Conservation (phyloP, 305 asterid species). For the Solanum hybrid region DNA sequence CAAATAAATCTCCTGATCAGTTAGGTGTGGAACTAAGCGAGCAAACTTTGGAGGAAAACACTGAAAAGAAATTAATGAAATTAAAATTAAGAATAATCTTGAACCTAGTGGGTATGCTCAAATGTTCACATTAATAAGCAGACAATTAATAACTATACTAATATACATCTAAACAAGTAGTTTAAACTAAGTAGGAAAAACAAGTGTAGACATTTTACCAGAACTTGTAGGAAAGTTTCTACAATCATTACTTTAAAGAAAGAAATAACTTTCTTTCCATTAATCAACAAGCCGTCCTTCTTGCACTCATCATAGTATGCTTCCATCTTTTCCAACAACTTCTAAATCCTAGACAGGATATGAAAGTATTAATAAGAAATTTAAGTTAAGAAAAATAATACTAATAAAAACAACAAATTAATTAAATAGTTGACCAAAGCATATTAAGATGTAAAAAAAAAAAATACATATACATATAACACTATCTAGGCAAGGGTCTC, state of each 20-base stretch:
- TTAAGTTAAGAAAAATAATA: neutral
- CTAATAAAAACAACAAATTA: neutral
- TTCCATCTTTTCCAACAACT: neutral
- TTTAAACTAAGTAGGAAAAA: neutral
- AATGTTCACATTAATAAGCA: neutral
- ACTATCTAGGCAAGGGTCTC: neutral
- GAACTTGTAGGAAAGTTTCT: neutral
- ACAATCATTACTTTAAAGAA: neutral
- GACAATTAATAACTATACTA: neutral
- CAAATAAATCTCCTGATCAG: constrained; percentile 8
- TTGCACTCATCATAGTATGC: neutral
- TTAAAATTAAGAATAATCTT: neutral
- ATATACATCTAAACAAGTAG: neutral
- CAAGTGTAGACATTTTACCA: neutral
- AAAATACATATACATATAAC: neutral
- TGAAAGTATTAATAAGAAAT: neutral
- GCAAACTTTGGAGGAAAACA: constrained; percentile 14
- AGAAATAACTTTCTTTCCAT: neutral
- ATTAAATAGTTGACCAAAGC: neutral
- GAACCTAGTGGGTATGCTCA: neutral
- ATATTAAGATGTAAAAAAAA: neutral
- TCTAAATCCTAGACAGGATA: neutral
- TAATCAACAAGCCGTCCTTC: neutral
- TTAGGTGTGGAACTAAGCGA: neutral
- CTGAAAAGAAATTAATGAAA: constrained; percentile 6